Base-by-base conservation (phyloP, 495 filamentous ascomycete genomes). In the Delitschia confertaspora region DNA sequence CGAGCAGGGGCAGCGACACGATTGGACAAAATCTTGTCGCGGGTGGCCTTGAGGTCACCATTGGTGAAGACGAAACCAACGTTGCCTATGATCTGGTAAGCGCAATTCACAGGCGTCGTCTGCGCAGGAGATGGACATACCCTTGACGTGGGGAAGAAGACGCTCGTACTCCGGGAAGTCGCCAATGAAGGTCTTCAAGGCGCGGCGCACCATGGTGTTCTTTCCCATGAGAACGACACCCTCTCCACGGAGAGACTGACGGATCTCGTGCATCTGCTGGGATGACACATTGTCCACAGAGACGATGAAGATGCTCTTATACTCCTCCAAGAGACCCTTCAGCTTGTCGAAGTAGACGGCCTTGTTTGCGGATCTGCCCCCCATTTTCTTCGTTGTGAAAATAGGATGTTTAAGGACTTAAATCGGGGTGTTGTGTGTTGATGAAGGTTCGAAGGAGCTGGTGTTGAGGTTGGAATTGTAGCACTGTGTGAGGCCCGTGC, bases 251-350 rank as follows among this genome's bases (percentile, higher is more conserved):
- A 53, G 49, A 18, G 42, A 69, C 58, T 79, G 71, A 69, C 91
- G 83, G 67, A 96, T 96, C 78, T 99, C 91, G 83, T 99, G 91
- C 91, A 99, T 99, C 80, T 99, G 91, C 80, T 99, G 91, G 42
- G 91, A 99, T 66, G 80, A 83, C 69, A 84, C 70, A 71, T 57
- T 71, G 64, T 61, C 59, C 54, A 67, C 60, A 59, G 76, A 76
- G 65, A 95, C 88, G 65, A 99, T 88, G 85, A 99, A 99, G 73
- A 95, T 82, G 56, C 80, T 84, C 65, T 76, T 75, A 80, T 94
- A 95, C 61, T 83, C 78, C 38, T 53, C 45, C 13, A 57, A 45
- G 34, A 95, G 76, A 62, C 65, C 70, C 80, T 95, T 94, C 61
- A 98, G 83, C 82, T 95, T 95, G 67, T 95, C 88, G 77, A 98